Percentiles rank a stretch among this genome's conserved stretches.
Evolutionary conservation across 371 early-diverging fungal genomes (phyloP).

Genomic region (Rhizomucor pusillus): DNA sequence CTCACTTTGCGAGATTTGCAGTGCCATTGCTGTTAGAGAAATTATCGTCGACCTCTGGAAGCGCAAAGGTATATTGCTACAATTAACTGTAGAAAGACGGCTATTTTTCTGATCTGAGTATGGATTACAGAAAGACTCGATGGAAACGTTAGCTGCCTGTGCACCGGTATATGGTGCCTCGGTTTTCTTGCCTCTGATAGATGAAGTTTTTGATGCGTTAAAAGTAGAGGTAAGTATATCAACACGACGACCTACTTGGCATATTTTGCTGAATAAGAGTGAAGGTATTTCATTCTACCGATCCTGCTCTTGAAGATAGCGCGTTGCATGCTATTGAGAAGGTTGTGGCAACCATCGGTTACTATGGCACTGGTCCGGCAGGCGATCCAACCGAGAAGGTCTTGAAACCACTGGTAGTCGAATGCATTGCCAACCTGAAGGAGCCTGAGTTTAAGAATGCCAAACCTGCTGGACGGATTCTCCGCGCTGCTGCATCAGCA

Average conservation of each 20-base stretch:
- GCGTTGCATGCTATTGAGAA: conserved; percentile 57
- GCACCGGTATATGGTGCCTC: conserved; percentile 74
- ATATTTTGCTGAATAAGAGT: not conserved
- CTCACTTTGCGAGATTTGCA: conserved; percentile 75
- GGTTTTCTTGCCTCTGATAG: conserved; percentile 57
- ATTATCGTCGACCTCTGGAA: conserved; percentile 78
- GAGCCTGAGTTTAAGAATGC: conserved; percentile 74
- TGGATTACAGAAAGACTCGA: conserved; percentile 74
- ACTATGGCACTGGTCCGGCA: conserved; percentile 21
- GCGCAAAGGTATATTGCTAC: conserved; percentile 71
- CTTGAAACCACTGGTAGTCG: conserved; percentile 60
- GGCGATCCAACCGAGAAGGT: conserved; percentile 58
- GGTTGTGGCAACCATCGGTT: conserved; percentile 56
- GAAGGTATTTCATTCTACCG: conserved; percentile 67
- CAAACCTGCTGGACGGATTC: conserved; percentile 65
- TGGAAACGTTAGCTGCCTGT: conserved; percentile 79
- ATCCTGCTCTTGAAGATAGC: conserved; percentile 61
- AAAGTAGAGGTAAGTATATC: conserved; percentile 59
- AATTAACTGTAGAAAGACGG: not conserved
- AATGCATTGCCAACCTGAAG: conserved; percentile 65
- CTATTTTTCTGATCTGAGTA: conserved; percentile 2
- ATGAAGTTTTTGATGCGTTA: conserved; percentile 65
- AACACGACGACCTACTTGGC: not conserved
- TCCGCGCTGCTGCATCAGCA: conserved; percentile 64
- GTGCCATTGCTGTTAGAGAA: conserved; percentile 90